A percentile compares a stretch with the other conserved stretches of the same genome.
Evolutionary conservation across 495 filamentous ascomycete genomes (phyloP).

Genomic region (Coniosporium apollinis): DNA sequence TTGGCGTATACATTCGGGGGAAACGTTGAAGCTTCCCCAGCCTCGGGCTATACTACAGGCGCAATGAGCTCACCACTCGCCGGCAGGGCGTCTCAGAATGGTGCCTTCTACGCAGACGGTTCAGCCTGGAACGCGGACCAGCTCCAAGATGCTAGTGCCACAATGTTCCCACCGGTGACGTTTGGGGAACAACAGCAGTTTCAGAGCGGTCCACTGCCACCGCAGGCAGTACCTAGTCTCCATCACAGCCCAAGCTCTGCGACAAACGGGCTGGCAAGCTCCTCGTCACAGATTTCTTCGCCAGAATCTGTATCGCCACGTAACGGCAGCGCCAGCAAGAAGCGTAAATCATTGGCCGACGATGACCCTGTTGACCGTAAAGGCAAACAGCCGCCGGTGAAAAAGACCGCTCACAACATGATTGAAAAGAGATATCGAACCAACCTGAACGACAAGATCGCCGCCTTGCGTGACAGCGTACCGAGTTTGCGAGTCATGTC

Average conservation of each 20-base stretch:
- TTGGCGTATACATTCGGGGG: too few relatives aligned
- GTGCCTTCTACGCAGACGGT: too few relatives aligned
- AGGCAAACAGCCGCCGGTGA: conserved; percentile 55
- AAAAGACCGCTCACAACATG: conserved; percentile 94
- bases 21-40: too few relatives aligned
- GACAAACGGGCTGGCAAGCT: conserved; percentile 8
- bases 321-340: conserved; percentile 22
- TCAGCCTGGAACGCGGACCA: too few relatives aligned
- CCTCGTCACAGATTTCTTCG: conserved; percentile 18
- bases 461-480: conserved; percentile 74
- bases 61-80: too few relatives aligned
- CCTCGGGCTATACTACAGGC: too few relatives aligned
- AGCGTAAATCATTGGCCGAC: conserved; percentile 46
- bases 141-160: too few relatives aligned
- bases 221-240: too few relatives aligned
- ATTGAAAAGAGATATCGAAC: conserved; percentile 94
- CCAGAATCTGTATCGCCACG: conserved; percentile 10
- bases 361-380: conserved; percentile 25
- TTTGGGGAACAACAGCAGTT: too few relatives aligned
- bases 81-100: too few relatives aligned
- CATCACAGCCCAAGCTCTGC: conserved; percentile 17
- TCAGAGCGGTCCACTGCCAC: too few relatives aligned
- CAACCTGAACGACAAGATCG: conserved; percentile 94
- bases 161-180: too few relatives aligned
- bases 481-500: conserved; percentile 66